phyloP scores from a whole-genome alignment of 129 eudicot genomes.

The Chrysanthemum seticuspe region DNA sequence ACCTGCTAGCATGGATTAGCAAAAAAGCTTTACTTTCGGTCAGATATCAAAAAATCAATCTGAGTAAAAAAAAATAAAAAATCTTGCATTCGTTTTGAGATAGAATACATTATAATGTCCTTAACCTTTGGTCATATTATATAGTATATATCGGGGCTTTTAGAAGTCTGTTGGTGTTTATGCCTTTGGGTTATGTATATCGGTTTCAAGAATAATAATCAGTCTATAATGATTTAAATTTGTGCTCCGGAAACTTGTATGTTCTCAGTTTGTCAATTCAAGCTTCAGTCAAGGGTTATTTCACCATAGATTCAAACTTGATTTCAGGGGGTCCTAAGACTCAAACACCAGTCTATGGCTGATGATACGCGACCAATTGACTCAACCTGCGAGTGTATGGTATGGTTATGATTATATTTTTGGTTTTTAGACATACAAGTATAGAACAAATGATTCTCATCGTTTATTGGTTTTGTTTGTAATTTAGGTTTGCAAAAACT shows the following conservation, averaged over 20 bases:
- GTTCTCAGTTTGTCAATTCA: neutral
- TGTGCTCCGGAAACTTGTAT: neutral
- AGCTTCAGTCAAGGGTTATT: neutral
- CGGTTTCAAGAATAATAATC: neutral
- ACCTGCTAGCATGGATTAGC: neutral
- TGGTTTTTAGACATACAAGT: neutral
- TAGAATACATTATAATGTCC: neutral
- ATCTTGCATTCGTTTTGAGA: neutral
- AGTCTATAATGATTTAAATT: neutral
- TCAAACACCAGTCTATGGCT: constrained; percentile 88
- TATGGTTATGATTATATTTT: constrained; percentile 29
- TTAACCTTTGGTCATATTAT: neutral
- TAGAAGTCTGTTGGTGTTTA: neutral
- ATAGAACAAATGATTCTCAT: neutral
- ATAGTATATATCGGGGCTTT: neutral
- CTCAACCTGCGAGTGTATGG: constrained; percentile 91
- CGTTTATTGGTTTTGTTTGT: constrained; percentile 15
- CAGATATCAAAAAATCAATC: neutral
- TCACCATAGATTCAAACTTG: constrained; percentile 11
- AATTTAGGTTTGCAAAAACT: constrained; percentile 78
- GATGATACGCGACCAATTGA: constrained; percentile 83
- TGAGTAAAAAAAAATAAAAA: neutral
- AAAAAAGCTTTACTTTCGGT: neutral
- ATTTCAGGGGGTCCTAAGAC: constrained; percentile 81
- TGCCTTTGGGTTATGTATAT: constrained; percentile 10